Conservation (phyloP, 495 filamentous ascomycete species). For the Geopyxis carbonaria region DNA sequence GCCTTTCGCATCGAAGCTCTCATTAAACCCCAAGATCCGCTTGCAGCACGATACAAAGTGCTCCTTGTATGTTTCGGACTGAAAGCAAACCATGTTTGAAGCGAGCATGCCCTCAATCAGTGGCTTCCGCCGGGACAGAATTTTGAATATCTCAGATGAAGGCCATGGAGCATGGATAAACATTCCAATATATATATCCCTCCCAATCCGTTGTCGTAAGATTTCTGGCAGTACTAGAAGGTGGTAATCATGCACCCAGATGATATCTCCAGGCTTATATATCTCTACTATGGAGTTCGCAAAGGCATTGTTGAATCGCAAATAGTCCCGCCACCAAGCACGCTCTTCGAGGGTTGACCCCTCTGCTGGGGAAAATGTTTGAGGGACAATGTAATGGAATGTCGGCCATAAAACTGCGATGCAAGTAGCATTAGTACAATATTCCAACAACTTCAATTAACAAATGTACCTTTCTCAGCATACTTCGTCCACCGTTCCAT, state of each 20-base stretch:
- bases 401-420: constrained; percentile 49
- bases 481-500: constrained; percentile 72
- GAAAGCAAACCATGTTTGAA: constrained; percentile 81
- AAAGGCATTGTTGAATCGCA: constrained; percentile 70
- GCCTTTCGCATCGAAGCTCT: constrained; percentile 28
- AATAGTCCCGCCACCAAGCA: constrained; percentile 78
- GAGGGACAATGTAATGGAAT: constrained; percentile 81
- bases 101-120: constrained; percentile 74
- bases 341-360: constrained; percentile 48
- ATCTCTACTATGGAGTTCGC: constrained; percentile 67
- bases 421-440: constrained; percentile 7
- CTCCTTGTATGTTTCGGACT: constrained; percentile 78
- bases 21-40: constrained; percentile 68
- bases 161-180: constrained; percentile 87
- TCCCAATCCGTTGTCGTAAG: constrained; percentile 56
- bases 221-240: constrained; percentile 72
- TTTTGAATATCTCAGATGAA: constrained; percentile 80
- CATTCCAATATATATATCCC: constrained; percentile 77
- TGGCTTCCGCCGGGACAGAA: constrained; percentile 69
- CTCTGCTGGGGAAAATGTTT: constrained; percentile 49
- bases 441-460: neutral
- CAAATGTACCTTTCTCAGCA: constrained; percentile 58
- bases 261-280: constrained; percentile 78
- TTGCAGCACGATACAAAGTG: constrained; percentile 89
- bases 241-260: constrained; percentile 85